Conservation (phyloP, 1,284 basidiomycete species). For the Volvariella surrecta region DNA sequence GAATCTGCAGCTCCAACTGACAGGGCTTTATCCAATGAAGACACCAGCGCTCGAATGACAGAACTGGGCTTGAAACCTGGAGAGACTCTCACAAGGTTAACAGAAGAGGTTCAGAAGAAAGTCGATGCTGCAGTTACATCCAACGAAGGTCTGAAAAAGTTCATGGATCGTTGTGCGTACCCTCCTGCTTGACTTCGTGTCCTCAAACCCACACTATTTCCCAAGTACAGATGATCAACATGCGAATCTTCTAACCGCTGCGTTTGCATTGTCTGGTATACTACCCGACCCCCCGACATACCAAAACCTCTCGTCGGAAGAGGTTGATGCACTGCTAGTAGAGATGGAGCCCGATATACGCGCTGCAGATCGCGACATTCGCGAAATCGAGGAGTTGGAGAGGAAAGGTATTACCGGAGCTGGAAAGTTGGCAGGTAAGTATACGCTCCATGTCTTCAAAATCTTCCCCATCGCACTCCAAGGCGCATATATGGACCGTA, state of each 20-base stretch:
- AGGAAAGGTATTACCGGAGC: conserved; percentile 62
- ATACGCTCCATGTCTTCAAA: no score
- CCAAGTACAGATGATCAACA: conserved; percentile 57
- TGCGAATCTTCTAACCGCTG: conserved; percentile 59
- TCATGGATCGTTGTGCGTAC: conserved; percentile 63
- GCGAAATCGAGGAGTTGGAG: conserved; percentile 62
- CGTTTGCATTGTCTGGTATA: conserved; percentile 61
- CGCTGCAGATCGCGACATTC: conserved; percentile 69
- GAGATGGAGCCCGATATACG: conserved; percentile 80
- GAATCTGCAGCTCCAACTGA: background rate
- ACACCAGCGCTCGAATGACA: background rate
- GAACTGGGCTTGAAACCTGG: conserved; percentile 27
- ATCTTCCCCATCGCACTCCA: no score
- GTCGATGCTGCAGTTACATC: conserved; percentile 48
- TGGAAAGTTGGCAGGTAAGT: conserved; percentile 55
- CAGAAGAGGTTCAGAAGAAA: conserved; percentile 50
- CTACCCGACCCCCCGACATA: conserved; percentile 44
- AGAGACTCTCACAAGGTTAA: conserved; percentile 46
- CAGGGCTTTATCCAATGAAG: background rate
- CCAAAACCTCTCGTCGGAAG: conserved; percentile 52
- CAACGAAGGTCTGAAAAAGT: conserved; percentile 63
- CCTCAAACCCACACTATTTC: background rate
- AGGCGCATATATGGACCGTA: background rate
- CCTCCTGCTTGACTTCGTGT: conserved; percentile 1
- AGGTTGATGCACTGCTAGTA: conserved; percentile 57